Percentiles rank a stretch among this genome's conserved stretches.
phyloP scores from a whole-genome alignment of 768 basidiomycete genomes.

The Termitomyces bulborhizus region DNA sequence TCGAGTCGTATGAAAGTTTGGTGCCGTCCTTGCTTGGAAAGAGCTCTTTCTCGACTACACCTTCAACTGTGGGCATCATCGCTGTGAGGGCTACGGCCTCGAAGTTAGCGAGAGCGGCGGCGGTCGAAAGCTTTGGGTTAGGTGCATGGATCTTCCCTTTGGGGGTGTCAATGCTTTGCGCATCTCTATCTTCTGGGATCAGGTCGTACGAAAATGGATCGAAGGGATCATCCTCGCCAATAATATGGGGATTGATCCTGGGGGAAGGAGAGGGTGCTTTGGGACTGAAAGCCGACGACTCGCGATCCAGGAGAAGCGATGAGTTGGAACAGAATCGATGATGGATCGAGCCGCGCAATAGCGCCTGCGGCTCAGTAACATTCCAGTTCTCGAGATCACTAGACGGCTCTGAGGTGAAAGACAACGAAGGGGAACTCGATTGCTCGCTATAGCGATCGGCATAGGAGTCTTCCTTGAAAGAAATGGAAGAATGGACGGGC shows the following conservation, averaged over 20 bases:
- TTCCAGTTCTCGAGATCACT: neutral
- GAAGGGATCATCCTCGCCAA: constrained; percentile 1
- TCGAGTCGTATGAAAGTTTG: neutral
- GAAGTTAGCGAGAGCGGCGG: constrained; percentile 2
- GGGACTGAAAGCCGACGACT: neutral
- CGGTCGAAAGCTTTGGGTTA: neutral
- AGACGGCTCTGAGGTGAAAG: neutral
- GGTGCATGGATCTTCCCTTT: constrained; percentile 1
- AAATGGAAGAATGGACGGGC: neutral
- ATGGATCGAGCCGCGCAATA: neutral
- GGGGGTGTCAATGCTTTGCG: neutral
- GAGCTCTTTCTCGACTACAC: neutral
- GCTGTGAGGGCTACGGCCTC: neutral
- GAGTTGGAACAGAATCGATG: neutral
- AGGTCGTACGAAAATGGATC: constrained; percentile 1
- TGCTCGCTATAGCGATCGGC: neutral
- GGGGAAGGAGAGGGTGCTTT: neutral
- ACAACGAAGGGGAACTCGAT: neutral
- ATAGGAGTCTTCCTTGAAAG: neutral
- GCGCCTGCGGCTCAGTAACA: neutral
- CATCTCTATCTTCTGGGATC: neutral
- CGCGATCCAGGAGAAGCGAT: neutral
- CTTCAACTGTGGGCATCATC: neutral
- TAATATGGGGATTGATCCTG: neutral
- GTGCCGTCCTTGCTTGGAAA: neutral